These are phyloP conservation scores for Aquilaria agallochum DNA, from an alignment of 441 rosid genomes.

Conservation along the genomic window DNA sequence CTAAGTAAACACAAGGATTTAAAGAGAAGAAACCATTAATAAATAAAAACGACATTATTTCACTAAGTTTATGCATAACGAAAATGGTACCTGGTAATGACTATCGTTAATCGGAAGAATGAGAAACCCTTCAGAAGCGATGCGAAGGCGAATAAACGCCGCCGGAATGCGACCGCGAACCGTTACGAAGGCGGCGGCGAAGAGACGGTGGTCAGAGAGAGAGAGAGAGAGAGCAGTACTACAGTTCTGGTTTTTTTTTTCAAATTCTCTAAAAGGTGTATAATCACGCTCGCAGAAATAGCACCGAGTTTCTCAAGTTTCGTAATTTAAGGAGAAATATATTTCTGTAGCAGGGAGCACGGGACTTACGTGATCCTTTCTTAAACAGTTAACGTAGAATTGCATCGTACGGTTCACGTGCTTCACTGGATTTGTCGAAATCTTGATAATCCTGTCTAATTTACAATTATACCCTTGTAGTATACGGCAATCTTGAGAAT, in stretches of 20 bases:
- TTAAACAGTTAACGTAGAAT: slow-evolving; percentile 2
- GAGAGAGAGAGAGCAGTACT: slow-evolving; percentile 20
- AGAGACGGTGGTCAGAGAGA: slow-evolving; percentile 23
- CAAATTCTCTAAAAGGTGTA: background rate
- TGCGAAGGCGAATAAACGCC: slow-evolving; percentile 4
- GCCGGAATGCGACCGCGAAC: slow-evolving; percentile 40
- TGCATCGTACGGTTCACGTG: slow-evolving; percentile 8
- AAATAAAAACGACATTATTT: no score
- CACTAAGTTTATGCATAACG: no score
- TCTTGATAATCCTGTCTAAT: no score
- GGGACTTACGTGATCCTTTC: background rate
- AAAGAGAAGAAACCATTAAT: no score
- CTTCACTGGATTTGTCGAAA: background rate
- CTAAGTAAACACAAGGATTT: no score
- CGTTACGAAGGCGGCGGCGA: slow-evolving; percentile 63
- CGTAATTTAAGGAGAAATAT: slow-evolving; percentile 7
- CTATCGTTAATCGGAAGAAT: no score
- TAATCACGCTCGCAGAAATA: background rate
- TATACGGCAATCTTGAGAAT: no score
- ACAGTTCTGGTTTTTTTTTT: slow-evolving; percentile 21
- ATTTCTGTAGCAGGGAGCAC: background rate
- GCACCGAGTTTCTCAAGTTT: slow-evolving; percentile 4
- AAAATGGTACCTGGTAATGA: no score
- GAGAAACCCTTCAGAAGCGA: slow-evolving; percentile 4
- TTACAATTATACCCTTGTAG: no score